Evolutionary conservation across 768 basidiomycete genomes (phyloP), one percentile per base, ranked within the genome.

Genomic region (Suillus bovinus): DNA sequence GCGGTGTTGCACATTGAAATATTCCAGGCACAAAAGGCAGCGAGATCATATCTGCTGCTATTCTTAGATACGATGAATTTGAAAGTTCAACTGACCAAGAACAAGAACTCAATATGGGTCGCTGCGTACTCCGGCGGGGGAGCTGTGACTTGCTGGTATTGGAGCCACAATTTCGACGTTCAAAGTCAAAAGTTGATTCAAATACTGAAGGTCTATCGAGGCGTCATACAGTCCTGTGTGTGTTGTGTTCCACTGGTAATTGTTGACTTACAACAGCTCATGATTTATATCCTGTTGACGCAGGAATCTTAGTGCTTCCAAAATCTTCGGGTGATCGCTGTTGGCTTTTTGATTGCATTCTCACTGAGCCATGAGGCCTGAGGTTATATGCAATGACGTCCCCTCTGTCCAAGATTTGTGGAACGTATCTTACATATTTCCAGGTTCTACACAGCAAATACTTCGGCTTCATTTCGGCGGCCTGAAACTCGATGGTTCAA

Each of bases 111-210:
- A 27, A 16, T 16, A 47, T 47, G 24, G 27, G 47, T 29, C 16
- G 4, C 46, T 1, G 47, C 47, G 47, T 47, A 14, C 16, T 16
- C 5, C 46, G 2, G 47, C 16, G 9, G 27, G 47, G 24, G 16
- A 29, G 27, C 27, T 49, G 27, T 29, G 9, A 17, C 27, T 29
- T 31, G 31, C 62, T 65, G 24, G 64, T 17, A 20, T 42, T 27
- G 17, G 67, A 64, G 47, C 50, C 61, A 33, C 65, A 66, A 63
- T 61, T 60, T 14, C 68, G 33, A 34, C 42, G 47, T 11, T 69
- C 59, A 3, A 36, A 1, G 6, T 46, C 4, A 58, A 59, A 27
- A 54, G 33, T 7, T 63, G 60, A 49, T 64, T 67, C 20, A 67
- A n/a, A n/a, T n/a, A n/a, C 44, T 5, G 68, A 68, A 29, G 14